A percentile compares a stretch with the other conserved stretches of the same genome.
Evolutionary conservation across 768 basidiomycete species (phyloP).

Genomic region (Coprinopsis sp.): DNA sequence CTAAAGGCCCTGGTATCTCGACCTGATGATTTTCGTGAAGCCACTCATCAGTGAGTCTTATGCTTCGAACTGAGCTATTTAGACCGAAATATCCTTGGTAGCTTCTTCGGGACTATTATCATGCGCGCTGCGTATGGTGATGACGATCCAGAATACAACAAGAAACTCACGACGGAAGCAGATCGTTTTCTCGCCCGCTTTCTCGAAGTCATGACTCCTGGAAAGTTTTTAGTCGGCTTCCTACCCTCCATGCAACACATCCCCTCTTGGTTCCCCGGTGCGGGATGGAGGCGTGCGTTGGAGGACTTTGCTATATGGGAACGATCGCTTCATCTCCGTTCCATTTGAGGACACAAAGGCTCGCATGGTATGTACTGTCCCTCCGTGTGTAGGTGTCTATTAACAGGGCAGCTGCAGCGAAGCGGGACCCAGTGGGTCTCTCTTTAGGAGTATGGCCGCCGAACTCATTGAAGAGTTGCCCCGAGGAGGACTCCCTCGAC

Average conservation of each 20-base stretch:
- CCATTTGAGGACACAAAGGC: slow-evolving; percentile 3
- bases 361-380: not conserved
- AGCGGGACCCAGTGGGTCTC: no score
- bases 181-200: not conserved
- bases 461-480: no score
- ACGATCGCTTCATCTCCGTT: not conserved
- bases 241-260: slow-evolving; percentile 8
- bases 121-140: slow-evolving; percentile 6
- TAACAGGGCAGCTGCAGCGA: no score
- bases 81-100: not conserved
- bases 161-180: not conserved
- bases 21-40: slow-evolving; percentile 18
- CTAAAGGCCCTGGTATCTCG: slow-evolving; percentile 15
- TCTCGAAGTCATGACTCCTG: not conserved
- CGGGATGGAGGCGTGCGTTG: slow-evolving; percentile 6
- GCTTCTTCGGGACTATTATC: slow-evolving; percentile 12
- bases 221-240: slow-evolving; percentile 8
- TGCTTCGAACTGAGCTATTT: not conserved
- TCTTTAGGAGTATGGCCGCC: no score
- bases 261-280: slow-evolving; percentile 14
- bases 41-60: slow-evolving; percentile 16
- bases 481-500: no score
- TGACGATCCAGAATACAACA: not conserved
- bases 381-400: not conserved
- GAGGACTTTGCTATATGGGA: not conserved